Base-by-base conservation (phyloP, 306 rosid genomes). In the Morella rubra region DNA sequence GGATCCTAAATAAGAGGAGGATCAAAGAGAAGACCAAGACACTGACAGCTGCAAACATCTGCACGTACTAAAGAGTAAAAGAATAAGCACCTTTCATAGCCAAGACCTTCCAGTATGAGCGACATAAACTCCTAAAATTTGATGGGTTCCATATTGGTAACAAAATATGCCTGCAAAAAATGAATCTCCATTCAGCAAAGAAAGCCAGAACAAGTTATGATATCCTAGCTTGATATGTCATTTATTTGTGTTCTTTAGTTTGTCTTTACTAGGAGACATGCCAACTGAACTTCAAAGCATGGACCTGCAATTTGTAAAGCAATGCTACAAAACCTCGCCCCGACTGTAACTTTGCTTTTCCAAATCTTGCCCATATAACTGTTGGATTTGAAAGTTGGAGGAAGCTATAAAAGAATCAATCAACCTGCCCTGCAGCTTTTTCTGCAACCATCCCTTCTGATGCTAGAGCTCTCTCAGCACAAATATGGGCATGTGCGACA, bases 101-200 rank as follows among this genome's bases (percentile, higher is more conserved):
- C 98, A 83, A 95, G 97, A 79, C 93, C 97, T 81, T 84, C 97
- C 67, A 95, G 83, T 71, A 95, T 79, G 73, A 85, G 86, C 24
- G 98, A 90, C 55, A 90, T 58, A 74, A 95, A 95, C 85, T 90
- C 98, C 98, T 97, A 95, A 82, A 95, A 95, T 78, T 87, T 92
- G 65, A 95, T 88, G 58, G 92, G 87, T 72, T 95, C 97, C 97
- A 86, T 88, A 83, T 95, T 92, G 42, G 98, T 92, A 64, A 95
- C 89, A 89, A 95, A 95, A 88, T 92, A 95, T 54, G 97, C 98
- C 98, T 95, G 86, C 88, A 86, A 76, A 79, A 51, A 16, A 81
- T 24, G 27, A 76, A 20, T 53, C 61, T 41, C 58, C 60, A 40
- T 82, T 78, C 61, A 84, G 84, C 59, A 27, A 7, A 60, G 20